Base-by-base conservation (phyloP, 2,329 filamentous ascomycete genomes). In the Gaeumannomyces sp. region DNA sequence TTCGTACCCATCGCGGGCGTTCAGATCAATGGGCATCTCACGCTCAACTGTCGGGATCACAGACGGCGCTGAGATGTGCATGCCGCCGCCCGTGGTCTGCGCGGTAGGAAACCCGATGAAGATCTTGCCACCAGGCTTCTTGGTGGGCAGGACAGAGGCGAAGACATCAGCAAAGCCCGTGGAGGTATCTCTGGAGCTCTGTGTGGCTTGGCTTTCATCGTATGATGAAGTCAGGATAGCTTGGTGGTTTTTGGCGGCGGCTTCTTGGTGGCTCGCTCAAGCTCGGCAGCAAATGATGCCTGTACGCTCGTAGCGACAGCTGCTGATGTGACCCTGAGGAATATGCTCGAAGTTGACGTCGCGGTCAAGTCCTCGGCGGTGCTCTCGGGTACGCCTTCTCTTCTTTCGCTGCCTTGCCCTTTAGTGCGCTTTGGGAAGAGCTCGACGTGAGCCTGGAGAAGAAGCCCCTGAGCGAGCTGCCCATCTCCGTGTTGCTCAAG, bases 101-200 rank as follows among this genome's bases (percentile, higher is more conserved):
- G 94, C 93, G 1, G 95, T 99, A 3, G 95, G 94, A 73, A 99
- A 99, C 0, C 95, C 95, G 72, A 99, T 99, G 72, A 98, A 99
- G 64, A 99, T 91, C 64, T 92, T 89, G 8, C 95, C 95, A 11
- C 86, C 86, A 0, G 85, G 85, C 70, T 91, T 91, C 75, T 93
- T 96, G 65, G 86, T 92, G 2, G 95, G 95, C 6, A 98, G 78
- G 1, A 99, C 93, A 1, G 93, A 95, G 1, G 90, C 86, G 75
- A 99, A 97, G 10, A 99, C 88, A 72, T 97, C 92, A 1, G 85
- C 83, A 3, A 85, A 73, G 25, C 75, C 72, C 4, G 80, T 76
- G 2, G 78, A 70, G 11, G 77, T 14, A 35, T 64, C 62, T 8
- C 25, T 79, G 2, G 83, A 85, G 22, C 81, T 82, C 65, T 88